Percentiles rank a stretch among this genome's conserved stretches.
phyloP scores from a whole-genome alignment of 345 rosid species.

The Citrus unshiu region DNA sequence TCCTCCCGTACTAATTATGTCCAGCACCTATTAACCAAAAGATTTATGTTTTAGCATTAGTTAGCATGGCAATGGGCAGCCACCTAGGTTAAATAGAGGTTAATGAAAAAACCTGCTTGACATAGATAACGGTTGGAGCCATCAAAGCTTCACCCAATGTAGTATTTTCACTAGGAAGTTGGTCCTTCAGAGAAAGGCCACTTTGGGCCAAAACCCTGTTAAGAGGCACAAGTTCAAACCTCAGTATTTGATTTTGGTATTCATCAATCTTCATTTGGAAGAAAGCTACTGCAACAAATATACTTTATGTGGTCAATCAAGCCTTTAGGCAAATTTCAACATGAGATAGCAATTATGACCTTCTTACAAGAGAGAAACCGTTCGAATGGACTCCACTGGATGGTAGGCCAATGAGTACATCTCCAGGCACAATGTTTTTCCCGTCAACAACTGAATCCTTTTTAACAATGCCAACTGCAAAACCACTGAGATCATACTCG shows the following conservation, averaged over 20 bases:
- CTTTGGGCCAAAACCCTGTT: constrained; percentile 68
- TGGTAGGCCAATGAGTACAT: constrained; percentile 80
- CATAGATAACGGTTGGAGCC: constrained; percentile 92
- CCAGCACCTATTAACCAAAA: constrained; percentile 51
- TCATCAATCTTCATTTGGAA: not conserved
- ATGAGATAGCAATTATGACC: constrained; percentile 28
- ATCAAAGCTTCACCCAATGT: constrained; percentile 81
- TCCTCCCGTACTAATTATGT: constrained; percentile 72
- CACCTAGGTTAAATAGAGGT: not conserved
- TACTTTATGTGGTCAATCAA: not conserved
- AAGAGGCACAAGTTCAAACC: not conserved
- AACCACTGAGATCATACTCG: constrained; percentile 90
- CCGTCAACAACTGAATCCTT: constrained; percentile 82
- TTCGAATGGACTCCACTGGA: constrained; percentile 96
- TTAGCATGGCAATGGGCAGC: not conserved
- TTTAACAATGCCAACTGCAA: constrained; percentile 86
- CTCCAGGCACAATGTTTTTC: constrained; percentile 69
- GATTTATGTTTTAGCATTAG: not conserved
- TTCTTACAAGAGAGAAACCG: constrained; percentile 91
- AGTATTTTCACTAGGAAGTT: constrained; percentile 61
- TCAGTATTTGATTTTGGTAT: not conserved
- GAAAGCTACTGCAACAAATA: not conserved
- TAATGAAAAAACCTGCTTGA: constrained; percentile 62
- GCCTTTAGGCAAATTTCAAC: not conserved
- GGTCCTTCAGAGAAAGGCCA: constrained; percentile 57